Conservation (phyloP, 352 stramenopile species). For the Globisporangium uncinulatum region DNA sequence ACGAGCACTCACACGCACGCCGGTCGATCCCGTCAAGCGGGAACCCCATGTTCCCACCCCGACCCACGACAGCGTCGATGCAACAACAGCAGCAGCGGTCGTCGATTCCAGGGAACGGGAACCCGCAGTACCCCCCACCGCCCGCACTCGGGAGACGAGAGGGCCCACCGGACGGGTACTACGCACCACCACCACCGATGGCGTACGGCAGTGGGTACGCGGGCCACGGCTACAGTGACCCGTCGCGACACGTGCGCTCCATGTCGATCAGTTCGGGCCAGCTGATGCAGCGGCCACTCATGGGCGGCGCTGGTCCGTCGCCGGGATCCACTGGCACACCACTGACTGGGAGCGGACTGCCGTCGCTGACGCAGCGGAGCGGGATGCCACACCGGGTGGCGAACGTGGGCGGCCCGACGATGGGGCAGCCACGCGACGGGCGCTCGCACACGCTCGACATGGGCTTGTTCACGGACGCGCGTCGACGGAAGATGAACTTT, state of each 20-base stretch:
- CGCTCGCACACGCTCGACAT: slow-evolving; percentile 84
- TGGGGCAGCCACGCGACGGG: slow-evolving; percentile 70
- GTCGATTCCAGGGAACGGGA: slow-evolving; percentile 47
- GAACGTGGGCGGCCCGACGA: slow-evolving; percentile 29
- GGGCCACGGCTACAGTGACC: slow-evolving; percentile 15
- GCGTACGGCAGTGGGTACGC: slow-evolving; percentile 15
- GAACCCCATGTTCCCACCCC: slow-evolving; percentile 70
- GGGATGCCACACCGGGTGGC: slow-evolving; percentile 19
- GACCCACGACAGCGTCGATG: slow-evolving; percentile 22
- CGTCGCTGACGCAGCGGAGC: slow-evolving; percentile 52
- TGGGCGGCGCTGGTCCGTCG: slow-evolving; percentile 12
- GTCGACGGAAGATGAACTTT: slow-evolving; percentile 85
- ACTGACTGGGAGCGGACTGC: slow-evolving; percentile 27
- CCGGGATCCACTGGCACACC: slow-evolving; percentile 17
- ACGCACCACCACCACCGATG: slow-evolving; percentile 11
- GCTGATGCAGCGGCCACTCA: slow-evolving; percentile 26
- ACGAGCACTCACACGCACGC: slow-evolving; percentile 9
- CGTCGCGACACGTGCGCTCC: slow-evolving; percentile 39
- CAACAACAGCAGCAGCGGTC: slow-evolving; percentile 26
- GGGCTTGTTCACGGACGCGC: slow-evolving; percentile 70
- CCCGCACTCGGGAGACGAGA: slow-evolving; percentile 31
- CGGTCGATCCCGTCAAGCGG: slow-evolving; percentile 58
- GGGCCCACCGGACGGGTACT: slow-evolving; percentile 24
- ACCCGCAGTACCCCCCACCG: slow-evolving; percentile 54
- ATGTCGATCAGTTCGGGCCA: slow-evolving; percentile 55